These are phyloP conservation scores for Oidiodendron maius DNA, from an alignment of 495 filamentous ascomycete species.

Conservation along the genomic window DNA sequence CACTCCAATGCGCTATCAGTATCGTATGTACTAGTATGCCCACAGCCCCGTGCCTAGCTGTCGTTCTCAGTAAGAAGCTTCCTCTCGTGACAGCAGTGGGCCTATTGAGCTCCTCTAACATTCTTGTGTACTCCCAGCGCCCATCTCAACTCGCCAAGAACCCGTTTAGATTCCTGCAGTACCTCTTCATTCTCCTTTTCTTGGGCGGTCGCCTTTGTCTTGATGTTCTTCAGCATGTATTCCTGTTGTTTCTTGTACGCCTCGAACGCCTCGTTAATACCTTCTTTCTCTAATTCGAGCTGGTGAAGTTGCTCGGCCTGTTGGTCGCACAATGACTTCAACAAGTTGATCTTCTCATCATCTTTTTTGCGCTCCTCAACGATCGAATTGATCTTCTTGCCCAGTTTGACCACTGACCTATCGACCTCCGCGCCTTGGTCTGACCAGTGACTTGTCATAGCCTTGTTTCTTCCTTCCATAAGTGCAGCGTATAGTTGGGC, in stretches of 20 bases:
- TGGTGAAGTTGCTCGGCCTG: conserved; percentile 60
- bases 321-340: conserved; percentile 63
- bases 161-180: conserved; percentile 54
- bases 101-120: conserved; percentile 22
- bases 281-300: conserved; percentile 53
- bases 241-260: conserved; percentile 61
- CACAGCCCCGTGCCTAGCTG: too few relatives aligned
- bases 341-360: conserved; percentile 47
- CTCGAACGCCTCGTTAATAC: conserved; percentile 49
- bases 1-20: not conserved
- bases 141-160: conserved; percentile 63
- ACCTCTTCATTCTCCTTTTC: conserved; percentile 49
- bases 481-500: conserved; percentile 47
- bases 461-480: conserved; percentile 62
- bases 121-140: conserved; percentile 57
- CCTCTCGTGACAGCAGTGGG: too few relatives aligned
- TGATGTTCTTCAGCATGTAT: conserved; percentile 47
- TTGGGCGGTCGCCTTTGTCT: conserved; percentile 44
- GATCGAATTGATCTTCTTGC: conserved; percentile 39
- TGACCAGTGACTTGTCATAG: conserved; percentile 59
- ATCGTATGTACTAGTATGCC: not conserved
- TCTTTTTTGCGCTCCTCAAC: conserved; percentile 47
- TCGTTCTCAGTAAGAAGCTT: too few relatives aligned
- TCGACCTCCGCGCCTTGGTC: conserved; percentile 57
- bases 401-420: conserved; percentile 46